A percentile compares a stretch with the other conserved stretches of the same genome.
phyloP scores from a whole-genome alignment of 306 rosid genomes.

The Sindora glabra region DNA sequence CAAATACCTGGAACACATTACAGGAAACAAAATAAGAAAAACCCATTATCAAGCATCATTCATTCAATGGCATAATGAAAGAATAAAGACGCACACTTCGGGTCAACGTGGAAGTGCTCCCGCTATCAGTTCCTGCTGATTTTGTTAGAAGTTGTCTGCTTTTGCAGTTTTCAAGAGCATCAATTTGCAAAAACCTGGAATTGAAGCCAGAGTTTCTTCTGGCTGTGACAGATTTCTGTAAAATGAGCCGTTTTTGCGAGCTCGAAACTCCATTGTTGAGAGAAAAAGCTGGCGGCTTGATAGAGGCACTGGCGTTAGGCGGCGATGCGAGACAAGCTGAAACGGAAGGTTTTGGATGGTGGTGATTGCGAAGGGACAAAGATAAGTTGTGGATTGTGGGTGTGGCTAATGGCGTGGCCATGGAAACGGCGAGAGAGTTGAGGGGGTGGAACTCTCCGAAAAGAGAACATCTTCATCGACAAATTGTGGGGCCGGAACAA shows the following conservation, averaged over 20 bases:
- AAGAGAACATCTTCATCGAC: conserved; percentile 3
- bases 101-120: conserved; percentile 37
- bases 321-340: neutral
- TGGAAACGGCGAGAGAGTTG: conserved; percentile 4
- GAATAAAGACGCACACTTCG: conserved; percentile 33
- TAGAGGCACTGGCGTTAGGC: neutral
- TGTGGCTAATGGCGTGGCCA: conserved; percentile 41
- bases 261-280: conserved; percentile 14
- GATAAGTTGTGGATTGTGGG: conserved; percentile 14
- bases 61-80: too few relatives aligned
- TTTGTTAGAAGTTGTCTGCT: conserved; percentile 20
- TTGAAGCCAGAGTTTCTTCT: neutral
- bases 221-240: neutral
- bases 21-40: neutral
- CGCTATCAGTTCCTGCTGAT: conserved; percentile 40
- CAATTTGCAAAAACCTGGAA: conserved; percentile 38
- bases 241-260: neutral
- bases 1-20: conserved; percentile 38
- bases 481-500: conserved; percentile 19
- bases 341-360: neutral
- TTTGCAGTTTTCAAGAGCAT: conserved; percentile 11
- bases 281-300: conserved; percentile 20
- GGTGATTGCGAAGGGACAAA: conserved; percentile 21
- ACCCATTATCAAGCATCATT: neutral
- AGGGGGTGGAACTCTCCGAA: neutral